Conservation (phyloP, 225 moss, liverwort and hornwort species). For the Bryum argenteum region DNA sequence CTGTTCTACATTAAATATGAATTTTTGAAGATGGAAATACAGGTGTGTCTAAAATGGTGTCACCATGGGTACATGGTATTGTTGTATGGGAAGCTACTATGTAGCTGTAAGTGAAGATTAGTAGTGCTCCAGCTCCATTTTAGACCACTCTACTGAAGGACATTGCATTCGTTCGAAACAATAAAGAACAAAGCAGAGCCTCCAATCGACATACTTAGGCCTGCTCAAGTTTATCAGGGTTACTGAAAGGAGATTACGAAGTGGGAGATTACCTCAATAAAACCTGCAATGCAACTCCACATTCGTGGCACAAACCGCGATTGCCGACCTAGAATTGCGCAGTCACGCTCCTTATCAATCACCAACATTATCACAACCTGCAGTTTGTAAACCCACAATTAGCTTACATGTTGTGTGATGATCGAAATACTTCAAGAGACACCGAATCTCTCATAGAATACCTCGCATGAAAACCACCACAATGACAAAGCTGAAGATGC, state of each 20-base stretch:
- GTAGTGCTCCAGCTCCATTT: no score
- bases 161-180: not conserved
- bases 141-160: not conserved
- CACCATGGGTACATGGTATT: no score
- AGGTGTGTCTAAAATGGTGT: no score
- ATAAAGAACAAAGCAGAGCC: not conserved
- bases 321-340: conserved; percentile 76
- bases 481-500: no score
- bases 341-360: conserved; percentile 89
- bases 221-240: not conserved
- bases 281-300: conserved; percentile 99
- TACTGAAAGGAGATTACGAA: not conserved
- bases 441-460: no score
- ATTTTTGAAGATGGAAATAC: no score
- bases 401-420: no score
- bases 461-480: no score
- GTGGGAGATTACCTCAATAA: conserved; percentile 65
- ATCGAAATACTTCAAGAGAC: no score
- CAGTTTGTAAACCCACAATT: not conserved
- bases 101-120: no score
- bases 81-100: no score
- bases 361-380: conserved; percentile 97
- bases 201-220: not conserved
- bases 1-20: no score
- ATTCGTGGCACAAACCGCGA: conserved; percentile 70